A percentile compares a stretch with the other conserved stretches of the same genome.
Conservation (phyloP, 1,139 yeast species). For the Geotrichum klebahnii region DNA sequence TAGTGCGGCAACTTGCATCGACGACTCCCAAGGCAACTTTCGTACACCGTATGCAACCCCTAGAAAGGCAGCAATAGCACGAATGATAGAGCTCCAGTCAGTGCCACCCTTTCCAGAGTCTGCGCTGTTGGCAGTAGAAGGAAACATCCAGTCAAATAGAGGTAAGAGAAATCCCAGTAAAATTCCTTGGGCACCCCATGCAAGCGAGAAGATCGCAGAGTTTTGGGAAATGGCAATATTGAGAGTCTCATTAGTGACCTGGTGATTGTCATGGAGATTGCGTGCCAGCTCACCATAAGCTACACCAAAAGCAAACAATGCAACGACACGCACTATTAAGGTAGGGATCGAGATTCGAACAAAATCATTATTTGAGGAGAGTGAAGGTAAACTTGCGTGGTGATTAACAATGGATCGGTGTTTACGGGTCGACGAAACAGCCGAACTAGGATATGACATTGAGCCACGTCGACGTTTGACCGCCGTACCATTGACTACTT, state of each 20-base stretch:
- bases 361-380: constrained; percentile 6
- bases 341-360: constrained; percentile 28
- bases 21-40: constrained; percentile 72
- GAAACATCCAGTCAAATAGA: constrained; percentile 50
- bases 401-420: not conserved
- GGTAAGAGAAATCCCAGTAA: constrained; percentile 62
- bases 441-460: not conserved
- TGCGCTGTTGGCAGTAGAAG: constrained; percentile 39
- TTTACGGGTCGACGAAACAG: not conserved
- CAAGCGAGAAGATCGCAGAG: constrained; percentile 26
- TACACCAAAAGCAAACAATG: constrained; percentile 36
- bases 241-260: constrained; percentile 32
- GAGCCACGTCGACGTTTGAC: not conserved
- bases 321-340: constrained; percentile 25
- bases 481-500: not conserved
- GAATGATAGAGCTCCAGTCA: constrained; percentile 46
- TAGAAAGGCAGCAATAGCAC: constrained; percentile 69
- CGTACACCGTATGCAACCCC: constrained; percentile 83
- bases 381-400: constrained; percentile 12
- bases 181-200: constrained; percentile 55
- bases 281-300: constrained; percentile 37
- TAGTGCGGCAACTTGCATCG: constrained; percentile 67
- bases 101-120: constrained; percentile 34
- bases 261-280: constrained; percentile 38
- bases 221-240: constrained; percentile 28